A percentile compares a stretch with the other conserved stretches of the same genome.
These are phyloP conservation scores for Flaveria brownii DNA, from an alignment of 129 eudicot genomes.

Conservation along the genomic window DNA sequence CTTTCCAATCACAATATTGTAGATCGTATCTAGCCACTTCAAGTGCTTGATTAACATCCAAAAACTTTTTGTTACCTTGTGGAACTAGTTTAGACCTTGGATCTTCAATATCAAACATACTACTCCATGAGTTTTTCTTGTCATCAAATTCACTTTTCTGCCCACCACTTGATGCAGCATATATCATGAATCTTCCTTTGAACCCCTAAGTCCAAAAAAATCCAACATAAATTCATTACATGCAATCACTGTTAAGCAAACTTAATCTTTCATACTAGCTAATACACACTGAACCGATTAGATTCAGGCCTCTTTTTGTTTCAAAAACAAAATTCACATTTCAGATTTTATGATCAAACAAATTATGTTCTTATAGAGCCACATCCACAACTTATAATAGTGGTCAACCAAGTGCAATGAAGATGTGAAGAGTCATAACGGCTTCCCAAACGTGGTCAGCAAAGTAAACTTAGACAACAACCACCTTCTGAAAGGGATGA, in stretches of 20 bases:
- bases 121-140: constrained; percentile 58
- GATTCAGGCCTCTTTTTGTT: not conserved
- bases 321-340: not conserved
- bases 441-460: too few relatives aligned
- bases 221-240: not conserved
- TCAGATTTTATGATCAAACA: constrained; percentile 5
- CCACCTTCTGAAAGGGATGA: too few relatives aligned
- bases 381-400: too few relatives aligned
- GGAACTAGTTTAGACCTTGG: constrained; percentile 59
- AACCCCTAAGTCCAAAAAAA: constrained; percentile 39
- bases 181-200: constrained; percentile 60
- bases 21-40: constrained; percentile 86
- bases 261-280: not conserved
- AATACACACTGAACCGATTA: not conserved
- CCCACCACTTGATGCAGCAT: constrained; percentile 50
- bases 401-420: too few relatives aligned
- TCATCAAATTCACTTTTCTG: constrained; percentile 56
- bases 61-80: constrained; percentile 62
- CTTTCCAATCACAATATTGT: constrained; percentile 92
- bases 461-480: too few relatives aligned
- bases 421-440: too few relatives aligned
- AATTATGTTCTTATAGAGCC: not conserved
- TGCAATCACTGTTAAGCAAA: not conserved
- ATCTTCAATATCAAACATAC: constrained; percentile 72
- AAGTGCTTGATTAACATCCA: constrained; percentile 76